Evolutionary conservation across 148 eudicot species (phyloP), one percentile per base, ranked within the genome.

Genomic region (Vaccinium darrowii): DNA sequence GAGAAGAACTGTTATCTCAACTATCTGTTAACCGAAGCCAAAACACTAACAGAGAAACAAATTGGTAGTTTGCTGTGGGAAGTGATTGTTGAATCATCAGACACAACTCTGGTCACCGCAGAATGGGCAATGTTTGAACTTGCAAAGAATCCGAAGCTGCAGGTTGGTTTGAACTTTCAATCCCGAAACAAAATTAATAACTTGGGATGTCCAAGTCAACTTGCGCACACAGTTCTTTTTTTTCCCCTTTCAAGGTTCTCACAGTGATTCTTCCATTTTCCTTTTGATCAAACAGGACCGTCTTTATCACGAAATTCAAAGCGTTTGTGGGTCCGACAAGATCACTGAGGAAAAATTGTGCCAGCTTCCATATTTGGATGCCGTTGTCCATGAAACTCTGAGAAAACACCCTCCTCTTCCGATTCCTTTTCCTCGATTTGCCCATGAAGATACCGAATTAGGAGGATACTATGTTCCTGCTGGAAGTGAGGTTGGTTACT

Each of bases 51-150:
- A 27, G 96, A 92, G 56, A 82, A 84, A 57, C 93, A 96, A 84
- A 79, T 93, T 8, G 86, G 87, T n/a, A 92, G 94, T 94, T 87
- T 94, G 78, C 86, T 91, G 5, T 96, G 98, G 99, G 99, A 96
- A 89, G 91, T 92, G 53, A 91, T 95, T 43, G 92, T 95, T 14
- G 99, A 94, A 91, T 80, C 94, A 83, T 91, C 98, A 1, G 98
- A 96, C 58, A 95, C 99, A 15, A 93, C 96, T 6, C 51, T 95
- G 78, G 86, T 95, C 84, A 83, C 95, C 52, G 84, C 95, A 1
- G 98, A 96, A 89, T 96, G 99, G 99, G 98, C 98, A 77, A 87
- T 96, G 87, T 96, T 91, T 85, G 97, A 96, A 89, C 94, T 96
- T 76, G 92, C 94, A 73, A 94, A 89, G 87, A 82, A 95, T 86